Evolutionary conservation across 2,329 filamentous ascomycete genomes (phyloP).

Genomic region (Fusarium miscanthi): DNA sequence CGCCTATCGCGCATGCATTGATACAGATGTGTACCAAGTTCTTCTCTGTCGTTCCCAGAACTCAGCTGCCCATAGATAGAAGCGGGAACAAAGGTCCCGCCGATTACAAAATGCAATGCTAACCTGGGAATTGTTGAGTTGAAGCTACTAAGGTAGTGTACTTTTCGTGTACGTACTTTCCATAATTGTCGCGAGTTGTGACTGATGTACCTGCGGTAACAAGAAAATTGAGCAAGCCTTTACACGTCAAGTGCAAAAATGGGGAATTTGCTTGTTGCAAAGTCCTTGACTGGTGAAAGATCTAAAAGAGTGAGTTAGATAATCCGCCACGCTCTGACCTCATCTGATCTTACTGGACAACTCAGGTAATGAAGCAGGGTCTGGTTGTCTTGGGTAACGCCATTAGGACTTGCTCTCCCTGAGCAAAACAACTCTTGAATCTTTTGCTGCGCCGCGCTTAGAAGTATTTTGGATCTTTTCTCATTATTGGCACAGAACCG

Average conservation of each 20-base stretch:
- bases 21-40: no score
- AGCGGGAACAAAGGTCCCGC: background rate
- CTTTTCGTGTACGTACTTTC: rapidly evolving
- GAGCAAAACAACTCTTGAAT: background rate
- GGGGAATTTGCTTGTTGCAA: background rate
- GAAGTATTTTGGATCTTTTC: rapidly evolving
- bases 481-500: no score
- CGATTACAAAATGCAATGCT: background rate
- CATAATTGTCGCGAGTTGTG: rapidly evolving
- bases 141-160: background rate
- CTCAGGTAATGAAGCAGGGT: rapidly evolving
- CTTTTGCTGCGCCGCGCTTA: rapidly evolving
- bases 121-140: no score
- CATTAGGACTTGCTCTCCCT: background rate
- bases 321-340: rapidly evolving
- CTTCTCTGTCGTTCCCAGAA: rapidly evolving
- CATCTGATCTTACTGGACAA: rapidly evolving
- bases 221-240: background rate
- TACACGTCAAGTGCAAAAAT: rapidly evolving
- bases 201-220: background rate
- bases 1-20: no score
- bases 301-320: rapidly evolving
- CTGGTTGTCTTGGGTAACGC: rapidly evolving
- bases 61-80: background rate
- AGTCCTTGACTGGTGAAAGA: rapidly evolving